Percentiles rank a stretch among this genome's conserved stretches.
These are phyloP conservation scores for Leptographium radiaticola DNA, from an alignment of 2,329 filamentous ascomycete species.

Conservation along the genomic window DNA sequence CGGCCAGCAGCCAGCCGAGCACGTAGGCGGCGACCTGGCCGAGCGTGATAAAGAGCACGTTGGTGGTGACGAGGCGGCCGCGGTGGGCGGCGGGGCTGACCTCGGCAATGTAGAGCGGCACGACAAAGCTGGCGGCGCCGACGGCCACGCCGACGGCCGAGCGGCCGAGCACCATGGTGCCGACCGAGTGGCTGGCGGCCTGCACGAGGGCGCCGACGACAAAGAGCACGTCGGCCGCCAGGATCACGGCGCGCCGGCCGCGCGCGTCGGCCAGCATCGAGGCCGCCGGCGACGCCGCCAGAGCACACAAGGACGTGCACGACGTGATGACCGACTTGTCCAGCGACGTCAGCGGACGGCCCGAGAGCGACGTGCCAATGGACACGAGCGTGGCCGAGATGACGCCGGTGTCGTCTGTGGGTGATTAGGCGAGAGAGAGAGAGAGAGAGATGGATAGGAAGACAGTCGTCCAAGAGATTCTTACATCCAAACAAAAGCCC, in stretches of 20 bases:
- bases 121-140: constrained; percentile 67
- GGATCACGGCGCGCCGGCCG: constrained; percentile 49
- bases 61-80: constrained; percentile 70
- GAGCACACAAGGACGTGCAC: constrained; percentile 53
- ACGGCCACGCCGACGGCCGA: constrained; percentile 60
- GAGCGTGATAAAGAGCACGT: constrained; percentile 70
- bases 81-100: constrained; percentile 63
- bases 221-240: constrained; percentile 55
- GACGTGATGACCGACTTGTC: constrained; percentile 61
- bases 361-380: constrained; percentile 44
- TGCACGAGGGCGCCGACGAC: constrained; percentile 54
- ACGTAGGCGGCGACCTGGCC: constrained; percentile 86
- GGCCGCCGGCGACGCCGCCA: constrained; percentile 49
- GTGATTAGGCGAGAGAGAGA: constrained; percentile 4
- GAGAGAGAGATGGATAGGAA: constrained; percentile 2
- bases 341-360: constrained; percentile 42
- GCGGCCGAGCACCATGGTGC: constrained; percentile 53
- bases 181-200: constrained; percentile 43
- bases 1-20: constrained; percentile 62
- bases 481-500: constrained; percentile 58
- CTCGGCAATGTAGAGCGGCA: constrained; percentile 81
- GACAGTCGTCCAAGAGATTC: neutral
- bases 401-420: constrained; percentile 50
- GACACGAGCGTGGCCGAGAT: constrained; percentile 57
- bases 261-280: constrained; percentile 49